Percentiles rank a stretch among this genome's conserved stretches.
These are phyloP conservation scores for Colletotrichum tanaceti DNA, from an alignment of 2,329 filamentous ascomycete species.

Conservation along the genomic window DNA sequence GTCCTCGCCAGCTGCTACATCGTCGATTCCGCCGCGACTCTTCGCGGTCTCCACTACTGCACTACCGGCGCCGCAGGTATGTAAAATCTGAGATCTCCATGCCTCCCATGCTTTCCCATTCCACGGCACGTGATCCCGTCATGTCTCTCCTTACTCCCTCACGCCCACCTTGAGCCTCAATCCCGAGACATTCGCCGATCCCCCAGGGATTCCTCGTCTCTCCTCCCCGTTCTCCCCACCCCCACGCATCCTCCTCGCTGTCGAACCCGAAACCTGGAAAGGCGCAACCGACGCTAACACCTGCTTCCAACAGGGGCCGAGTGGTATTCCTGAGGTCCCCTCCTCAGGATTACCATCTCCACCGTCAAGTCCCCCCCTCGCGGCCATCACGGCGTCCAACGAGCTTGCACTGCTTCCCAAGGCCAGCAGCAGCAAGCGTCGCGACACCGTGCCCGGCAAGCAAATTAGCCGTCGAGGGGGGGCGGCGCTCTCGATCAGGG, in stretches of 20 bases:
- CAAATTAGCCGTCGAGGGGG: constrained; percentile 76
- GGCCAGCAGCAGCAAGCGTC: constrained; percentile 55
- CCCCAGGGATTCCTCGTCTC: not conserved
- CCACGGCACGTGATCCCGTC: not conserved
- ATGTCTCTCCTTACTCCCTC: not conserved
- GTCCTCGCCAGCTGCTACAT: constrained; percentile 93
- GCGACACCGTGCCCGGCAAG: constrained; percentile 52
- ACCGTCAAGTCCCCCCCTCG: constrained; percentile 89
- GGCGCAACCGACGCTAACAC: constrained; percentile 31
- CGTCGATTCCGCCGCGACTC: constrained; percentile 76
- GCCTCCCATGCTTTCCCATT: constrained; percentile 14
- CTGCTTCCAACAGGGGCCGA: constrained; percentile 70
- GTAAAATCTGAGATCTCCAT: no score
- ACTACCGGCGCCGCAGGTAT: constrained; percentile 87
- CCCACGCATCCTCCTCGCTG: constrained; percentile 7
- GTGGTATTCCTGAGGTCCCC: constrained; percentile 95
- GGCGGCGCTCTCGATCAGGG: constrained; percentile 96
- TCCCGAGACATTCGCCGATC: constrained; percentile 41
- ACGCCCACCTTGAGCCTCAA: constrained; percentile 27
- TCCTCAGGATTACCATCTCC: constrained; percentile 86
- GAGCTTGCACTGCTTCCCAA: constrained; percentile 74
- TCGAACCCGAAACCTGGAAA: constrained; percentile 12
- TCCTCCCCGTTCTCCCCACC: constrained; percentile 2
- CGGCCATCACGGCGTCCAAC: constrained; percentile 75
- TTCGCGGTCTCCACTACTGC: constrained; percentile 94